Conservation (phyloP, 441 rosid genomes). For the Metrosideros polymorpha region DNA sequence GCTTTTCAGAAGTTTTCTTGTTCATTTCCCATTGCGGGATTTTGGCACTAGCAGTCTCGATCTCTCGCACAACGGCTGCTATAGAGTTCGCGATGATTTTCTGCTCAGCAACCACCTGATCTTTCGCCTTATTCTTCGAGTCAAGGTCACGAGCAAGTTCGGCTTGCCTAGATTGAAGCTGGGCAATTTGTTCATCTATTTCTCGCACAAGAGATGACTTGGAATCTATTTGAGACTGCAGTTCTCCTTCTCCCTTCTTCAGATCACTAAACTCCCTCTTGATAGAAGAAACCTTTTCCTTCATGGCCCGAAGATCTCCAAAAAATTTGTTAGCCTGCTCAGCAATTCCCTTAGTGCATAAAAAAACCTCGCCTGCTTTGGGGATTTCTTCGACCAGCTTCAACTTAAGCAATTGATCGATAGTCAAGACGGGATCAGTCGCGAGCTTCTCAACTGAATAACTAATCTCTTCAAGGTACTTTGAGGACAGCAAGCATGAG, state of each 20-base stretch:
- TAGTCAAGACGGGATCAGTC: not conserved
- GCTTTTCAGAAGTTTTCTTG: not conserved
- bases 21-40: not conserved
- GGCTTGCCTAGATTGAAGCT: not conserved
- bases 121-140: not conserved
- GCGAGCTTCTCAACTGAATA: not conserved
- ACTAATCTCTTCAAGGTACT: not conserved
- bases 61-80: not conserved
- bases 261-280: not conserved
- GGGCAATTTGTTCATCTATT: not conserved
- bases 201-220: not conserved
- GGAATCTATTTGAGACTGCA: not conserved
- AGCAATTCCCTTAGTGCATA: not conserved
- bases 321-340: not conserved
- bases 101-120: not conserved
- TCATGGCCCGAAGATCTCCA: not conserved
- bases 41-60: not conserved
- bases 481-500: not conserved
- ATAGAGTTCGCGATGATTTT: not conserved
- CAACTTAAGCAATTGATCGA: not conserved
- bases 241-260: not conserved
- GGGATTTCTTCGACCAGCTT: not conserved
- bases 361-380: not conserved
- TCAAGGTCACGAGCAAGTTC: not conserved
- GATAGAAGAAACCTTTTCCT: not conserved